These are phyloP conservation scores for Schwanniomyces sp. DNA, from an alignment of 805 yeast species.

Conservation along the genomic window DNA sequence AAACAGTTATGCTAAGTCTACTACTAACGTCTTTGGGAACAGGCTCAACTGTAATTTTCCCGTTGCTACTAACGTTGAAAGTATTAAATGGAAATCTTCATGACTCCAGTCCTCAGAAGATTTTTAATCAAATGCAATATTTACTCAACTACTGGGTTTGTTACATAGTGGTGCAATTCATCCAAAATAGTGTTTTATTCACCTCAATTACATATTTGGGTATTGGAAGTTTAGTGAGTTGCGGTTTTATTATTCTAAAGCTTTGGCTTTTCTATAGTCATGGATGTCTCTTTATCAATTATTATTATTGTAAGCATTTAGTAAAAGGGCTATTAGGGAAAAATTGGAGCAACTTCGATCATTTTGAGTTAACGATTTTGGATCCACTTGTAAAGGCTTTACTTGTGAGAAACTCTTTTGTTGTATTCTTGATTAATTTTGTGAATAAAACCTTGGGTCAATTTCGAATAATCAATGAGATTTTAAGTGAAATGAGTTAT, in stretches of 20 bases:
- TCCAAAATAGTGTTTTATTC: conserved; percentile 10
- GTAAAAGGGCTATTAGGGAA: conserved; percentile 3
- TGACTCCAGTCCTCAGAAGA: not conserved
- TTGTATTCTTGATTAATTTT: not conserved
- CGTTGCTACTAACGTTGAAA: conserved; percentile 17
- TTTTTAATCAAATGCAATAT: conserved; percentile 9
- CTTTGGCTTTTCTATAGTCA: conserved; percentile 23
- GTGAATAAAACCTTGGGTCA: not conserved
- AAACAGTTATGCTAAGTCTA: conserved; percentile 6
- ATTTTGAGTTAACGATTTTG: conserved; percentile 12
- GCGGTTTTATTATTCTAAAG: conserved; percentile 9
- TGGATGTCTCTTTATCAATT: conserved; percentile 21
- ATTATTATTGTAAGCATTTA: conserved; percentile 11
- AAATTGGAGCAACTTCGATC: conserved; percentile 3
- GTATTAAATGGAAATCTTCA: conserved; percentile 8
- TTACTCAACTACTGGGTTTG: conserved; percentile 24
- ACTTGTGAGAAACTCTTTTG: not conserved
- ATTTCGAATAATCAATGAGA: not conserved
- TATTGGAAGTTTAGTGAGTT: not conserved
- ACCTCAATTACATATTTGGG: conserved; percentile 10
- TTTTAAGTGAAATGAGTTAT: not conserved
- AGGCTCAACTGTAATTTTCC: conserved; percentile 10
- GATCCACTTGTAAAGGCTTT: conserved; percentile 11
- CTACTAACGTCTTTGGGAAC: conserved; percentile 6
- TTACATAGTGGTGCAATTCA: conserved; percentile 11